These are phyloP conservation scores for Suillus occidentalis DNA, from an alignment of 768 basidiomycete species.

Conservation along the genomic window DNA sequence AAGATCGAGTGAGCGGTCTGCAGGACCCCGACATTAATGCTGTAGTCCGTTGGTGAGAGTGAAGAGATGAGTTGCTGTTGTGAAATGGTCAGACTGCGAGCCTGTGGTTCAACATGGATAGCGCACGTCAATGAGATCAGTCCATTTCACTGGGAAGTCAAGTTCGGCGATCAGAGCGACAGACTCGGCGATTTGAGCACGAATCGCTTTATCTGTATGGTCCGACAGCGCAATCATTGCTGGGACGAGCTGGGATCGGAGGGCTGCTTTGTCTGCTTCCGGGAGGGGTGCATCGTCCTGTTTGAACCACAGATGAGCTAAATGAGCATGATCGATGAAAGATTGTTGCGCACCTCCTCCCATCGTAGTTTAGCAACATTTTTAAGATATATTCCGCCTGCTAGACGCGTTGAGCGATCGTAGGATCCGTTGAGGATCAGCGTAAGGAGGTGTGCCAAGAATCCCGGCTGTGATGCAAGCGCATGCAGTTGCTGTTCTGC, in stretches of 20 bases:
- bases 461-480: conserved; percentile 72
- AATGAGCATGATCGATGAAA: conserved; percentile 1
- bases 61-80: conserved; percentile 84
- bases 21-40: conserved; percentile 85
- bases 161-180: conserved; percentile 88
- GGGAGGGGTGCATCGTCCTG: conserved; percentile 74
- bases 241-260: conserved; percentile 80
- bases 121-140: conserved; percentile 86
- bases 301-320: conserved; percentile 10
- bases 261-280: conserved; percentile 66
- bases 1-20: conserved; percentile 97
- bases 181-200: conserved; percentile 89
- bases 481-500: conserved; percentile 77
- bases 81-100: conserved; percentile 1
- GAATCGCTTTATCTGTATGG: conserved; percentile 67
- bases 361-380: conserved; percentile 86
- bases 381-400: conserved; percentile 90
- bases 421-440: conserved; percentile 70
- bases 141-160: conserved; percentile 91
- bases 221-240: conserved; percentile 87
- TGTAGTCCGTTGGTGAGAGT: conserved; percentile 78
- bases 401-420: conserved; percentile 72
- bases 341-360: conserved; percentile 65
- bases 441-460: conserved; percentile 73
- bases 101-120: background rate